Conservation (phyloP, 345 rosid species). For the Populus simonii region DNA sequence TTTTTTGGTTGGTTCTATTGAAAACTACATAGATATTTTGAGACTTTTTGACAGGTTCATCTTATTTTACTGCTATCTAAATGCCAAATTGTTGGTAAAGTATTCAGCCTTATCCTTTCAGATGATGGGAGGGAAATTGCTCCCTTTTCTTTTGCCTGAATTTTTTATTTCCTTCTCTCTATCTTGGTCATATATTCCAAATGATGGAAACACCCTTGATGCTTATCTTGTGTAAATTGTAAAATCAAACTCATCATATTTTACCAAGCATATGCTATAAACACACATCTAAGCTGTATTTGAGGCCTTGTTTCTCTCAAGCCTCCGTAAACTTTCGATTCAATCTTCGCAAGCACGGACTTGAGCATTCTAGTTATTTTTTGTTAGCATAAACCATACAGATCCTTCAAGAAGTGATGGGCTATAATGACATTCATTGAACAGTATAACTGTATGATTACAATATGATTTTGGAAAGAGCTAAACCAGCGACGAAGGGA, state of each 20-base stretch:
- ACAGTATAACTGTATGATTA: background rate
- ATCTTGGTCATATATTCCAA: no score
- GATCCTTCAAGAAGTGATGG: background rate
- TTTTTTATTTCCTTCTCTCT: no score
- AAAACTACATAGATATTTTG: conserved; percentile 26
- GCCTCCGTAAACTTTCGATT: no score
- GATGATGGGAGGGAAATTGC: background rate
- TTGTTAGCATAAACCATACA: no score
- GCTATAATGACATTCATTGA: background rate
- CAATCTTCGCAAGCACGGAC: no score
- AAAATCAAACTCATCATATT: no score
- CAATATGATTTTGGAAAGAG: background rate
- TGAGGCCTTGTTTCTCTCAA: no score
- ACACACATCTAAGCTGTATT: no score
- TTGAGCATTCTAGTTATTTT: no score
- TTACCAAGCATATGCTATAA: no score
- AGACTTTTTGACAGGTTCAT: background rate
- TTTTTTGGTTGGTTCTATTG: conserved; percentile 24
- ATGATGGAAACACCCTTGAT: no score
- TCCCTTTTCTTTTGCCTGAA: background rate
- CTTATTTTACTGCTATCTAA: background rate
- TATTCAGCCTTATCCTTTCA: conserved; percentile 27
- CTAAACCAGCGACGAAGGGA: background rate
- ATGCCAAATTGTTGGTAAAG: conserved; percentile 1
- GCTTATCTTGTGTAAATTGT: no score